Evolutionary conservation across 768 basidiomycete species (phyloP).

Genomic region (Tylopilus sp.): DNA sequence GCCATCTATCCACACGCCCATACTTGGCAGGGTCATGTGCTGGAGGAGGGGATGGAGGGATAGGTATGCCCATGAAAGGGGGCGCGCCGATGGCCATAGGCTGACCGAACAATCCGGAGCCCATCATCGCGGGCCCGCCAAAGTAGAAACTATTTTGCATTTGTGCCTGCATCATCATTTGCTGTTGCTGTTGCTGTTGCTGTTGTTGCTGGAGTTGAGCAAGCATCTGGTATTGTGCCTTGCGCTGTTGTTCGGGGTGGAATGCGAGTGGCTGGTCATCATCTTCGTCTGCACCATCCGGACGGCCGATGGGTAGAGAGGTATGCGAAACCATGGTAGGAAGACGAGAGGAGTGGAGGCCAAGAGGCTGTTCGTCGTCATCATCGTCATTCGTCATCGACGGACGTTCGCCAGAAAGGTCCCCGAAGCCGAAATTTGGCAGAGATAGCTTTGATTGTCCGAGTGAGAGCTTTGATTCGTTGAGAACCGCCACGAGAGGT

Average conservation of each 20-base stretch:
- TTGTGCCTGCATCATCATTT: slow-evolving; percentile 75
- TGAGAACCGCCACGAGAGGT: slow-evolving; percentile 62
- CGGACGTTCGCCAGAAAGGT: slow-evolving; percentile 17
- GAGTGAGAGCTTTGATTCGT: slow-evolving; percentile 41
- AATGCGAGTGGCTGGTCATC: slow-evolving; percentile 69
- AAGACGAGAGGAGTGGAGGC: slow-evolving; percentile 56
- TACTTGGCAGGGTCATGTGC: slow-evolving; percentile 63
- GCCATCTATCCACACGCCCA: slow-evolving; percentile 75
- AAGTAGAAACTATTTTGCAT: slow-evolving; percentile 76
- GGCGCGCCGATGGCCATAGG: slow-evolving; percentile 45
- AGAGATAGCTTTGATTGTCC: slow-evolving; percentile 43
- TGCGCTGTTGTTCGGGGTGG: slow-evolving; percentile 78
- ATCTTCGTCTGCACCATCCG: slow-evolving; percentile 53
- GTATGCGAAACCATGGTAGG: slow-evolving; percentile 24
- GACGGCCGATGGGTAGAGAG: slow-evolving; percentile 28
- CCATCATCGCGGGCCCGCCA: slow-evolving; percentile 62
- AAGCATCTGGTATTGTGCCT: slow-evolving; percentile 50
- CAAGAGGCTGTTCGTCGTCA: slow-evolving; percentile 72
- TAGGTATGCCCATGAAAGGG: slow-evolving; percentile 39
- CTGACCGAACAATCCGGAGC: slow-evolving; percentile 63
- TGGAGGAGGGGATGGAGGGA: slow-evolving; percentile 57
- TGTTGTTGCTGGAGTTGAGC: slow-evolving; percentile 50
- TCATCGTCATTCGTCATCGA: slow-evolving; percentile 42
- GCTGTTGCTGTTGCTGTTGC: slow-evolving; percentile 57
- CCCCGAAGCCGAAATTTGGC: slow-evolving; percentile 42